Base-by-base conservation (phyloP, 129 eudicot species). In the Centrapalus pauciflorus region DNA sequence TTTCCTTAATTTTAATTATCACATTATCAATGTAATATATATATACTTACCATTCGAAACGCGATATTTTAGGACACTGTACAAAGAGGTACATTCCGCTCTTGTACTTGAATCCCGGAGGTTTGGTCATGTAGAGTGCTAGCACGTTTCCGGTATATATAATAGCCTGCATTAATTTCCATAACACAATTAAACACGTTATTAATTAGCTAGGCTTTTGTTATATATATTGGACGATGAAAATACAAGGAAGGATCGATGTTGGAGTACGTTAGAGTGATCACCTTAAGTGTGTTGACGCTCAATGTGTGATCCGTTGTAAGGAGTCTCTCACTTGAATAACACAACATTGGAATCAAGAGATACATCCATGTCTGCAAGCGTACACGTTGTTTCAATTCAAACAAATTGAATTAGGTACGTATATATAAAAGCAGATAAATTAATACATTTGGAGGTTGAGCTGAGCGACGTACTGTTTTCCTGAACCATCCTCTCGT, bases 71-170 rank as follows among this genome's bases (percentile, higher is more conserved):
- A 58, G 95, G 99, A 64, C 99, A 94, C 70, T 89, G 91, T 76
- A 94, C 92, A 34, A 94, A 94, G 16, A 94, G 80, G 83, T 94
- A 94, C 99, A 94, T 94, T 51, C 99, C 99, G 54, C 99, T 94
- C 84, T 94, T 89, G 86, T 94, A 94, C 72, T 70, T 89, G 76
- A 94, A 89, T 37, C 80, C 86, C 7, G 76, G 76, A 71, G 99
- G 99, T 74, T 77, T 94, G 74, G 82, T 94, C 95, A 94, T 84
- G 85, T 94, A 86, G 19, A 94, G 60, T 25, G 97, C 99, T 26
- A 94, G 71, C 29, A 94, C 97, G 70, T 89, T 84, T 69, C 99
- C 97, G 1, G 84, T 48, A 72, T 94, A 94, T 70, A 89, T 74
- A n/a, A 89, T 78, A 71, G 99, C 98, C 98, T 93, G 84, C 72